Base-by-base conservation (phyloP, 2,329 filamentous ascomycete genomes). In the Diaporthe citrichinensis region DNA sequence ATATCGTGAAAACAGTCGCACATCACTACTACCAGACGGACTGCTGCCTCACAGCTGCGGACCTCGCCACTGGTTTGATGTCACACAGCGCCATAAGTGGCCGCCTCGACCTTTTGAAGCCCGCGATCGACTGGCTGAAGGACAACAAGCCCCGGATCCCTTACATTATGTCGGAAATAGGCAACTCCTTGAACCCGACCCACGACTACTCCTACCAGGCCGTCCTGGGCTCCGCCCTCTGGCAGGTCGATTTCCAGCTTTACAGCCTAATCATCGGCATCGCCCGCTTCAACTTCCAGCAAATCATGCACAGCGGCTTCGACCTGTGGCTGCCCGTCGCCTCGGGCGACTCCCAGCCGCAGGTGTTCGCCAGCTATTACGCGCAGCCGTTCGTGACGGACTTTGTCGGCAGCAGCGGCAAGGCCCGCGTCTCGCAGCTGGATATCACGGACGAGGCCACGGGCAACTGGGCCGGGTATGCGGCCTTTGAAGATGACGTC, bases 171-270 rank as follows among this genome's bases (percentile, higher is more conserved):
- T 81, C 81, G 53, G 83, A 85, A 74, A 81, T 85, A 6, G 83
- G 83, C 69, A 85, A 84, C 77, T 84, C 82, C 8, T 80, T 85
- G 0, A 77, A 81, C 23, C 72, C 53, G 5, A 81, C 79, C 7
- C 81, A 84, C 74, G 78, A 78, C 31, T 83, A 83, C 73, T 77
- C 79, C 57, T 84, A 82, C 73, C 82, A 84, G 73, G 81, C 81
- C 4, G 80, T 81, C 6, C 81, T 85, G 23, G 84, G 83, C 23
- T 82, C 81, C 14, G 82, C 83, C 7, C 79, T 84, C 4, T 84
- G 83, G 83, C 82, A 83, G 74, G 81, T 84, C 20, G 83, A 84
- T 72, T 83, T 83, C 77, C 84, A 84, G 75, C 79, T 85, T 1
- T 84, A 84, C 73, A 74, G 77, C 62, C 81, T 84, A 77, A 77